phyloP scores from a whole-genome alignment of 768 basidiomycete species.

The Auricularia cornea region DNA sequence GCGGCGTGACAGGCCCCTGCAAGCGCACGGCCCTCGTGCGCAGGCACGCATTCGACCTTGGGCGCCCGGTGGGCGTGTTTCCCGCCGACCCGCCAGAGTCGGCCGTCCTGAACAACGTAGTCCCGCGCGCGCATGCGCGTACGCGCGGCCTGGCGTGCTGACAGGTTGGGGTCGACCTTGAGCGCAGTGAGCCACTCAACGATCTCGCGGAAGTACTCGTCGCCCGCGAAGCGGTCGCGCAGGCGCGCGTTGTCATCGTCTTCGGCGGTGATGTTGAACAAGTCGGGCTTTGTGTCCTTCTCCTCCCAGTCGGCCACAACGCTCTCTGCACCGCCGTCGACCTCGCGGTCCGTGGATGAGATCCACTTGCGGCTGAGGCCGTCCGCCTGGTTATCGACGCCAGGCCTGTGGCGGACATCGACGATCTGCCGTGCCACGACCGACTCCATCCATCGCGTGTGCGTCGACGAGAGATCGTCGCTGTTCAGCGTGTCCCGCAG shows the following conservation, averaged over 20 bases:
- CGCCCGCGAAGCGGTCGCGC: conserved; percentile 1
- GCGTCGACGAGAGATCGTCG: too few relatives aligned
- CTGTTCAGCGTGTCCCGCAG: conserved; percentile 1
- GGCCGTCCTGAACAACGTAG: conserved; percentile 6
- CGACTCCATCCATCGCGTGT: conserved; percentile 7
- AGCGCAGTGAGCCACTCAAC: conserved; percentile 1
- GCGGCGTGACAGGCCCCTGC: too few relatives aligned
- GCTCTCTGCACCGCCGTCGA: not conserved
- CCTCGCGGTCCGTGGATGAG: not conserved
- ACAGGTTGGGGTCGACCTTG: too few relatives aligned
- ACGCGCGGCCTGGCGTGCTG: not conserved
- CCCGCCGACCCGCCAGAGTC: too few relatives aligned
- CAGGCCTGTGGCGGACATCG: conserved; percentile 6
- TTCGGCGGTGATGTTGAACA: not conserved
- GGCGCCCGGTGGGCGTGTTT: too few relatives aligned
- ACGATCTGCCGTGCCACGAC: conserved; percentile 1
- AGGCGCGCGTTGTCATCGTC: not conserved
- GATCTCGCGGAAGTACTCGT: conserved; percentile 3
- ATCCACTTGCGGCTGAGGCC: too few relatives aligned
- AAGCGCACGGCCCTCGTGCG: too few relatives aligned
- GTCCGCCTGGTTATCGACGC: conserved; percentile 8
- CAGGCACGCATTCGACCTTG: too few relatives aligned
- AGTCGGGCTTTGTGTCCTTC: not conserved
- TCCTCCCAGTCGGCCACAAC: conserved; percentile 4
- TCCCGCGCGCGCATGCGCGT: not conserved